phyloP scores from a whole-genome alignment of 2,329 filamentous ascomycete species.

The Aspergillus viridinutans region DNA sequence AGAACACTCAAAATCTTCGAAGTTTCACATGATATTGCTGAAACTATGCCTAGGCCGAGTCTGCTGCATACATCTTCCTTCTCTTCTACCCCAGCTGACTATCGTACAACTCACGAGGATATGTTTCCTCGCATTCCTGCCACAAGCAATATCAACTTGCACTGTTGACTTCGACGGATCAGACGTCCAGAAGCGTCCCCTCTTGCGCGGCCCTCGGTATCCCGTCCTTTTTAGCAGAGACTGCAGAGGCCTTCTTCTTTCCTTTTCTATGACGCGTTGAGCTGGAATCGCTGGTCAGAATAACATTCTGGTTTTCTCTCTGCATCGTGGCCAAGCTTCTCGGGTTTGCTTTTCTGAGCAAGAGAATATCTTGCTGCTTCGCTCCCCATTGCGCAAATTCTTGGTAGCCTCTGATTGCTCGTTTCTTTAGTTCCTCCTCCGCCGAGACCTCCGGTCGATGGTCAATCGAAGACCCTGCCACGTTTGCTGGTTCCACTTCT shows the following conservation, averaged over 20 bases:
- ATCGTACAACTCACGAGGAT: neutral
- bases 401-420: constrained; percentile 18
- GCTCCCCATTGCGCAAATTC: constrained; percentile 28
- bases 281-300: neutral
- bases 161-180: neutral
- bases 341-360: constrained; percentile 12
- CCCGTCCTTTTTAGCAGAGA: neutral
- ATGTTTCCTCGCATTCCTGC: neutral
- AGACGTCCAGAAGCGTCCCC: neutral
- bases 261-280: neutral
- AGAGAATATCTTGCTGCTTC: constrained; percentile 24
- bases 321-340: neutral
- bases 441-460: neutral
- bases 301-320: neutral
- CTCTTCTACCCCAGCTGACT: neutral
- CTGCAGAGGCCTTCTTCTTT: neutral
- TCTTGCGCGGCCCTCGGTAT: neutral
- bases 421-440: constrained; percentile 1
- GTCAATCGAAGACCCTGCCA: neutral
- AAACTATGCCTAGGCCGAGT: neutral
- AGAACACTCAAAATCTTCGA: neutral
- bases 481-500: neutral
- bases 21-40: neutral
- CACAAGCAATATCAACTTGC: neutral
- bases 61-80: neutral